Conservation (phyloP, 768 basidiomycete species). For the Mycena polygramma region DNA sequence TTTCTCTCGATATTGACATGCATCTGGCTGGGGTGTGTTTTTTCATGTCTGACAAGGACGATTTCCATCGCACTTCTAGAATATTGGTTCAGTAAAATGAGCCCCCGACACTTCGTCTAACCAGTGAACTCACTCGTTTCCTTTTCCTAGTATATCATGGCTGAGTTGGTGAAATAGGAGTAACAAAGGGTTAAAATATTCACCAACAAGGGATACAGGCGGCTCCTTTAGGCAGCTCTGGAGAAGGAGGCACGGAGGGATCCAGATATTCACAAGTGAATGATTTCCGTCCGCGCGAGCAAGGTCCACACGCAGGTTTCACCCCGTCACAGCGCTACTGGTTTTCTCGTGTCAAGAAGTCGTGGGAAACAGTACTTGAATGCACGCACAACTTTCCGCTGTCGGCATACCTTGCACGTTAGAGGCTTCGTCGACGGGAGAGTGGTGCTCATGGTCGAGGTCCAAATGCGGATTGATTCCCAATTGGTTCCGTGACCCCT, state of each 20-base stretch:
- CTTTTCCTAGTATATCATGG: background rate
- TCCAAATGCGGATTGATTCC: no score
- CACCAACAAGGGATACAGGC: constrained; percentile 23
- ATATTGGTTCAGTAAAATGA: background rate
- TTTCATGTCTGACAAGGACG: constrained; percentile 10
- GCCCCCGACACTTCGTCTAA: no score
- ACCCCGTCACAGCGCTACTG: constrained; percentile 25
- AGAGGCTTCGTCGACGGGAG: background rate
- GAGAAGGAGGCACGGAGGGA: background rate
- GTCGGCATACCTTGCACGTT: constrained; percentile 15
- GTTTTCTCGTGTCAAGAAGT: no score
- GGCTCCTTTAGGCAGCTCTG: constrained; percentile 25
- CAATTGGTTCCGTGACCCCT: no score
- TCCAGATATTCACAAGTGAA: constrained; percentile 14
- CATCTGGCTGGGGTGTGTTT: background rate
- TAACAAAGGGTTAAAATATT: background rate
- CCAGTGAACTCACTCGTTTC: background rate
- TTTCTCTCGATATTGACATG: constrained; percentile 6
- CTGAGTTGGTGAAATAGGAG: background rate
- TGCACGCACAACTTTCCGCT: constrained; percentile 29
- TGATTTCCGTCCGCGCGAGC: constrained; percentile 13
- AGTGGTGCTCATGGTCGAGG: background rate
- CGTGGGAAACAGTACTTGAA: no score
- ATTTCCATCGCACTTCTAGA: constrained; percentile 12
- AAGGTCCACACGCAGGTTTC: constrained; percentile 14